These are phyloP conservation scores for Tardiomyces digboiensis DNA, from an alignment of 1,139 yeast genomes.

Conservation along the genomic window DNA sequence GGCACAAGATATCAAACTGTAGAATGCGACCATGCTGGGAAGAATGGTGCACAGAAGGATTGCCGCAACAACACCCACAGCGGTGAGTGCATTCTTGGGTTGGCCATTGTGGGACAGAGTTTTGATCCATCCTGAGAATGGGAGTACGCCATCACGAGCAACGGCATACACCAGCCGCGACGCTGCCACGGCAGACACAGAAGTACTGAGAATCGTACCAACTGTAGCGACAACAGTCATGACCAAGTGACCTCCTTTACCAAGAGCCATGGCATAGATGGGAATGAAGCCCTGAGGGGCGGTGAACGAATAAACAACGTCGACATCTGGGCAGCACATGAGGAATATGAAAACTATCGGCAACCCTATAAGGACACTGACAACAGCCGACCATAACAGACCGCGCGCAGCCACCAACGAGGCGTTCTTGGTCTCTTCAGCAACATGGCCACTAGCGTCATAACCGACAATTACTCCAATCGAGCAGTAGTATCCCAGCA, in stretches of 20 bases:
- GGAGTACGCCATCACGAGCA: slow-evolving; percentile 21
- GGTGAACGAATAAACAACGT: slow-evolving; percentile 23
- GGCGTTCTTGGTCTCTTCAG: slow-evolving; percentile 56
- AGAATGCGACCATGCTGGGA: slow-evolving; percentile 19
- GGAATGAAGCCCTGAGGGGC: slow-evolving; percentile 21
- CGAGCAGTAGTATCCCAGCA: slow-evolving; percentile 17
- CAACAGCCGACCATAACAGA: slow-evolving; percentile 40
- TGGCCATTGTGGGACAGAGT: slow-evolving; percentile 14
- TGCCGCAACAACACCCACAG: slow-evolving; percentile 17
- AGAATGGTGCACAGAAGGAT: slow-evolving; percentile 17
- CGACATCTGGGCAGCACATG: slow-evolving; percentile 33
- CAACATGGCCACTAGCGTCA: slow-evolving; percentile 58
- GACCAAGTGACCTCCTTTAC: slow-evolving; percentile 16
- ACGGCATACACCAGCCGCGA: slow-evolving; percentile 20
- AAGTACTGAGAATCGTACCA: slow-evolving; percentile 13
- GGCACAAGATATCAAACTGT: slow-evolving; percentile 18
- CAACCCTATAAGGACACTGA: slow-evolving; percentile 44
- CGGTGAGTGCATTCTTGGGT: slow-evolving; percentile 18
- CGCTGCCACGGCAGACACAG: slow-evolving; percentile 19
- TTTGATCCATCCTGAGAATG: slow-evolving; percentile 21
- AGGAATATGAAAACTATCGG: slow-evolving; percentile 45
- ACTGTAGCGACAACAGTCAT: slow-evolving; percentile 15
- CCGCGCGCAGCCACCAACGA: slow-evolving; percentile 50
- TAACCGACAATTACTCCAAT: slow-evolving; percentile 33
- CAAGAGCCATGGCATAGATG: slow-evolving; percentile 19